Evolutionary conservation across 2,329 filamentous ascomycete genomes (phyloP), one percentile per base, ranked within the genome.

Genomic region (Penicillium sp.): DNA sequence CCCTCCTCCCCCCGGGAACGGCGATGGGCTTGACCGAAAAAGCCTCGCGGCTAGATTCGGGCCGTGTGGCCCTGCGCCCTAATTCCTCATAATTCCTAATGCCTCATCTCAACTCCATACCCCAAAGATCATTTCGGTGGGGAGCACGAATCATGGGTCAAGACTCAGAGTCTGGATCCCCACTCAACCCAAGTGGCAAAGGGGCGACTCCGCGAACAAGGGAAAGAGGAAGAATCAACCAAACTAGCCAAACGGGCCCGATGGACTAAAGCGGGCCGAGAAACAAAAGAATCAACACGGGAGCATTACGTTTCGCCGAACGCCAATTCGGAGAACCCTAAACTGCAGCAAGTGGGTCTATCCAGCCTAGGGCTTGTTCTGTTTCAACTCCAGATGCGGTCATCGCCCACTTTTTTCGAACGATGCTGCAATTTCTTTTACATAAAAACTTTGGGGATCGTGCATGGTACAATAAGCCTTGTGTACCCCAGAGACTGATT

Each of bases 381-480:
- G 28, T 45, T 45, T 45, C 26, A 18, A 45, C 42, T 45, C 42
- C 42, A 29, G 42, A 45, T 45, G 42, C 42, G 42, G 42, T 45
- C 42, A 45, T 45, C 42, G 42, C 42, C 42, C 42, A 45, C 42
- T 45, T 45, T 45, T 33, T 45, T 31, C 28, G 42, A 45, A 29
- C 42, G 42, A 29, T 29, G 42, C 42, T 29, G 28, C 26, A 45
- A 45, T 45, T 45, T 45, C 42, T 45, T 45, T 45, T 45, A 45
- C 42, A 45, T 45, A 45, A 45, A 45, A 45, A 45, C 42, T 26
- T 26, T 14, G 42, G 42, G 42, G 42, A 45, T 45, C 28, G 31
- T 26, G 42, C 42, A 31, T 45, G 9, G 42, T 44, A 16, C 40
- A 44, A 44, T 44, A 28, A 44, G 40, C 40, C 40, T 45, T n/a